Evolutionary conservation across 352 stramenopile genomes (phyloP).

Genomic region (Phytophthora foliorum): DNA sequence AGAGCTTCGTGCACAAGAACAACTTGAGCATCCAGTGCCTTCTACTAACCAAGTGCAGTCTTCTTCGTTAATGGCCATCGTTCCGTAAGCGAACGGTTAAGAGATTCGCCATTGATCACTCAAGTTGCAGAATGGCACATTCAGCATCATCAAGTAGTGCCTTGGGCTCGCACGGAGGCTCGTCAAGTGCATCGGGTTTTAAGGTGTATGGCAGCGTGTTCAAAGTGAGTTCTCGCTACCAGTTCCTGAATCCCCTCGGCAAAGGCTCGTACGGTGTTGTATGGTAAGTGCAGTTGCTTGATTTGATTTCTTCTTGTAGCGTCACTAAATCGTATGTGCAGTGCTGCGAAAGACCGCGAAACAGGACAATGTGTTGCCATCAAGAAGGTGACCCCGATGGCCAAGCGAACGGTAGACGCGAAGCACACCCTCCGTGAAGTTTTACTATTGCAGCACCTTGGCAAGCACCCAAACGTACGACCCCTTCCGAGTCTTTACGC

Average conservation of each 20-base stretch:
- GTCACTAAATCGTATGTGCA: conserved; percentile 23
- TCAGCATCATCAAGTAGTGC: conserved; percentile 23
- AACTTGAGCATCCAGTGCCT: conserved; percentile 9
- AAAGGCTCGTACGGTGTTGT: conserved; percentile 95
- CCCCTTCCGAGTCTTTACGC: not conserved
- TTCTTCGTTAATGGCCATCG: conserved; percentile 1
- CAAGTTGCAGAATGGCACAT: conserved; percentile 23
- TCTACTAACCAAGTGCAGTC: conserved; percentile 25
- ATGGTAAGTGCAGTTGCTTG: conserved; percentile 50
- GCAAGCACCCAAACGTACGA: conserved; percentile 86
- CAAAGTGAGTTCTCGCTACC: conserved; percentile 85
- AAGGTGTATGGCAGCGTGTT: conserved; percentile 89
- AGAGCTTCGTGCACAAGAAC: not conserved
- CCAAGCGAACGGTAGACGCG: conserved; percentile 78
- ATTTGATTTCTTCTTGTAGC: not conserved
- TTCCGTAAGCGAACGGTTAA: not conserved
- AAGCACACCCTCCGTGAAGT: conserved; percentile 93
- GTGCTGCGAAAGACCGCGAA: conserved; percentile 77
- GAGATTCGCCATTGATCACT: conserved; percentile 2
- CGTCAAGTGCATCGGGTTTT: conserved; percentile 44
- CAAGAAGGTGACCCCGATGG: conserved; percentile 93
- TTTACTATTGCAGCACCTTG: conserved; percentile 86
- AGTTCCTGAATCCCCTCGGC: conserved; percentile 89
- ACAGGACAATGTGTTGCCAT: conserved; percentile 90
- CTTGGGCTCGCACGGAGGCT: conserved; percentile 8